Percentiles rank a stretch among this genome's conserved stretches.
Conservation (phyloP, 768 basidiomycete species). For the Trametes cinnabarina region DNA sequence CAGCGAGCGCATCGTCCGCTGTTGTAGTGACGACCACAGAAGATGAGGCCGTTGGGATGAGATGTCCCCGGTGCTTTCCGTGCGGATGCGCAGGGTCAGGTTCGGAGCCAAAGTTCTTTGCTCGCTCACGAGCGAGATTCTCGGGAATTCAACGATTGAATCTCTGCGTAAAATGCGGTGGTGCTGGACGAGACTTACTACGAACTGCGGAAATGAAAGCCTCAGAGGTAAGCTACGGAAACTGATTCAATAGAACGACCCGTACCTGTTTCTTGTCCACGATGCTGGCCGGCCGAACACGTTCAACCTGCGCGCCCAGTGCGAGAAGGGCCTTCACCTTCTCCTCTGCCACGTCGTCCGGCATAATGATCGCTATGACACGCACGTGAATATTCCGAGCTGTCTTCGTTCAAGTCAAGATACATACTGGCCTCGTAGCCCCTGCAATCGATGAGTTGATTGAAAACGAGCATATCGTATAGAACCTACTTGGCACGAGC, state of each 20-base stretch:
- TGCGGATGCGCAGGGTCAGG: slow-evolving; percentile 15
- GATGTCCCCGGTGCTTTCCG: slow-evolving; percentile 8
- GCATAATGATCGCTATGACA: slow-evolving; percentile 77
- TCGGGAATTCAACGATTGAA: slow-evolving; percentile 29
- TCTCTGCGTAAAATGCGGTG: not conserved
- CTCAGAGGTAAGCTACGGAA: too few species aligned
- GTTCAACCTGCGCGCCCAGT: slow-evolving; percentile 86
- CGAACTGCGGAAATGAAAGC: slow-evolving; percentile 62
- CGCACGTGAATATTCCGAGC: not conserved
- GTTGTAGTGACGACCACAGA: slow-evolving; percentile 55
- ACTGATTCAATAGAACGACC: not conserved
- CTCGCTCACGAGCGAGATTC: slow-evolving; percentile 86
- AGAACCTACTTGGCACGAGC: slow-evolving; percentile 74
- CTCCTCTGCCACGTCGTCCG: slow-evolving; percentile 86
- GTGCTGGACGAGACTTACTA: slow-evolving; percentile 44
- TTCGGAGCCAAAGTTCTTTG: slow-evolving; percentile 63
- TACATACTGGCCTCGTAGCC: slow-evolving; percentile 87
- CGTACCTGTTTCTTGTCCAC: slow-evolving; percentile 92
- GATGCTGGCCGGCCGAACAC: slow-evolving; percentile 92
- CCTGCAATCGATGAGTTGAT: slow-evolving; percentile 38
- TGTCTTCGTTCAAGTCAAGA: slow-evolving; percentile 18
- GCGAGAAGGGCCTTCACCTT: slow-evolving; percentile 82
- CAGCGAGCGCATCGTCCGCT: slow-evolving; percentile 36
- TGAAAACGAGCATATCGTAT: not conserved
- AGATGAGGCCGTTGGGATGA: slow-evolving; percentile 39